Conservation (phyloP, 805 yeast species). For the Jamesozyma gamospora region DNA sequence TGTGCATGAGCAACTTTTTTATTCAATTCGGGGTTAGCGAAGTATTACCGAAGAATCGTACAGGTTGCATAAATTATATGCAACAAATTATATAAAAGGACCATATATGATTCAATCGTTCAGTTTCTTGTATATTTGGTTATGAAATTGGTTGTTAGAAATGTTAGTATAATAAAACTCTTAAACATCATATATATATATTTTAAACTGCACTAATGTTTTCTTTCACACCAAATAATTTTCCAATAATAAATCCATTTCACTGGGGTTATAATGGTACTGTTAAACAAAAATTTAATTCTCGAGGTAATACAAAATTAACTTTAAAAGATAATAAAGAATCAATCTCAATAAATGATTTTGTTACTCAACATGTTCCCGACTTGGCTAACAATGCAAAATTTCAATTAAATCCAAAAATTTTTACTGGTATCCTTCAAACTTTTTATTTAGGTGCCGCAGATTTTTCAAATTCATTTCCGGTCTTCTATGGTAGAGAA, state of each 20-base stretch:
- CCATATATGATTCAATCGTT: no score
- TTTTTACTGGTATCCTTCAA: constrained; percentile 68
- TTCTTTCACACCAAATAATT: constrained; percentile 3
- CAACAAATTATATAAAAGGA: no score
- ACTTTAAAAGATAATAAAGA: constrained; percentile 12
- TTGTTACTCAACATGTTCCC: constrained; percentile 30
- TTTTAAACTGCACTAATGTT: no score
- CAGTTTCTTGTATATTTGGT: no score
- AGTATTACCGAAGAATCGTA: no score
- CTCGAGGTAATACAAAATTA: constrained; percentile 18
- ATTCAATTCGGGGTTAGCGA: no score
- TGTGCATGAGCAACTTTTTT: no score
- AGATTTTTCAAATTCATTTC: constrained; percentile 41
- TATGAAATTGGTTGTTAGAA: no score
- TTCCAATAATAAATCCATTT: constrained; percentile 22
- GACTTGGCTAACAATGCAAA: constrained; percentile 38
- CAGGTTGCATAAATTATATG: no score
- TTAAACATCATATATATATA: no score
- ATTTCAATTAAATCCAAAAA: constrained; percentile 50
- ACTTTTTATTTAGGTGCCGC: constrained; percentile 58
- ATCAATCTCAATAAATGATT: constrained; percentile 14
- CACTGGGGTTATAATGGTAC: constrained; percentile 30
- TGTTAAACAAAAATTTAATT: constrained; percentile 20
- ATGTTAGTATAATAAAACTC: no score
- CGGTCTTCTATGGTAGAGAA: constrained; percentile 67